Evolutionary conservation across 208 protist genomes (phyloP), one percentile per base, ranked within the genome.

Genomic region (Acanthamoeba sp.): DNA sequence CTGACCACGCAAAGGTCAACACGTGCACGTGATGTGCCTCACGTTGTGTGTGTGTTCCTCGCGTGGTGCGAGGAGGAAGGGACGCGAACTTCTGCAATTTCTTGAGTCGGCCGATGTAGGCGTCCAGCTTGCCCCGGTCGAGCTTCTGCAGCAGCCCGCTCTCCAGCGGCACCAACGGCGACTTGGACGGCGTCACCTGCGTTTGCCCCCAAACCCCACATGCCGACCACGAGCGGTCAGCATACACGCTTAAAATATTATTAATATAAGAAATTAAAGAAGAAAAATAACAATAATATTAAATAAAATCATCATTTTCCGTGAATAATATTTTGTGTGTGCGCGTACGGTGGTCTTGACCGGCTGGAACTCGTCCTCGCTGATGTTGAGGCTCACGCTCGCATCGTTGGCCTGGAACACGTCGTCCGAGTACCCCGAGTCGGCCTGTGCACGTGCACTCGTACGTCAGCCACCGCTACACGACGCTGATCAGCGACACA

Each of bases 101-200:
- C 36, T 2, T 24, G 36, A 80, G 6, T 38, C 36, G 71, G 1
- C 71, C 71, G 22, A 80, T 45, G 38, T 80, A 80, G 71, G 71
- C 71, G 38, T 80, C 71, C 0, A 45, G 5, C 71, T 80, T 45
- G 71, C 48, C 71, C 3, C 71, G 71, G 27, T 80, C n/a, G 10
- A 12, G 4, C 6, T 34, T 48, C 22, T 45, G 16, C 34, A 80
- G 71, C n/a, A 80, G 71, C 18, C 9, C 22, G 22, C 34, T 45
- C 0, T 38, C 10, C 59, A 34, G 5, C 7, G 22, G 59, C 1
- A 3, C 27, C 27, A 50, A 18, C 6, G 71, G 71, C 71, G 71
- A 80, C 71, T 80, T 80, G 5, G 71, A 38, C 36, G 71, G 71
- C 20, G 71, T 80, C 16, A 36, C 71, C 71, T 80, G 34, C 71